phyloP scores from a whole-genome alignment of 2,329 filamentous ascomycete species.

The Ophiocordyceps camponoti-leonardi region DNA sequence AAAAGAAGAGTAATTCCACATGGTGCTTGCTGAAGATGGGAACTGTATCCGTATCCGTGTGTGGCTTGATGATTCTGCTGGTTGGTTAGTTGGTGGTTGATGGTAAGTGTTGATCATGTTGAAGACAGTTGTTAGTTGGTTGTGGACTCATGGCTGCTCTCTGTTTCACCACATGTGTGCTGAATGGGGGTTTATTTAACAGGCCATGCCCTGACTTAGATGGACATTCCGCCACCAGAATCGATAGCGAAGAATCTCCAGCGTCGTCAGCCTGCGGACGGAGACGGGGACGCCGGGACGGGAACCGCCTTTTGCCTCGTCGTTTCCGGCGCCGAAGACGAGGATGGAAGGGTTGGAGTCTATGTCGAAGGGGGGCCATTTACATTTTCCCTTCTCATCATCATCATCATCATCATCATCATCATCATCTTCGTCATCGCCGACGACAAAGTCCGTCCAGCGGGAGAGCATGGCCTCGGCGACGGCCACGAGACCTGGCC shows the following conservation, averaged over 20 bases:
- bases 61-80: too few relatives aligned
- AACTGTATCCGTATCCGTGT: too few relatives aligned
- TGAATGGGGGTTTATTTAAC: too few relatives aligned
- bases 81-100: too few relatives aligned
- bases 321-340: constrained; percentile 43
- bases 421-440: background rate
- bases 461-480: constrained; percentile 24
- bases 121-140: too few relatives aligned
- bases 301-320: constrained; percentile 27
- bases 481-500: constrained; percentile 19
- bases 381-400: too few relatives aligned
- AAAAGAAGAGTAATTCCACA: too few relatives aligned
- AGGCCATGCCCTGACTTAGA: constrained; percentile 11
- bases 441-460: constrained; percentile 18
- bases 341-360: constrained; percentile 13
- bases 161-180: too few relatives aligned
- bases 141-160: too few relatives aligned
- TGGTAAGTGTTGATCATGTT: too few relatives aligned
- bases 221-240: constrained; percentile 44
- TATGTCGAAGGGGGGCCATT: constrained; percentile 9
- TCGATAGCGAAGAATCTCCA: constrained; percentile 29
- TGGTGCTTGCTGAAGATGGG: too few relatives aligned
- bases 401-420: too few relatives aligned
- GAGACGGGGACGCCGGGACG: constrained; percentile 24
- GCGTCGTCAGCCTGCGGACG: constrained; percentile 21